Base-by-base conservation (phyloP, 805 yeast genomes). In the Diddensiella santjacobensis region DNA sequence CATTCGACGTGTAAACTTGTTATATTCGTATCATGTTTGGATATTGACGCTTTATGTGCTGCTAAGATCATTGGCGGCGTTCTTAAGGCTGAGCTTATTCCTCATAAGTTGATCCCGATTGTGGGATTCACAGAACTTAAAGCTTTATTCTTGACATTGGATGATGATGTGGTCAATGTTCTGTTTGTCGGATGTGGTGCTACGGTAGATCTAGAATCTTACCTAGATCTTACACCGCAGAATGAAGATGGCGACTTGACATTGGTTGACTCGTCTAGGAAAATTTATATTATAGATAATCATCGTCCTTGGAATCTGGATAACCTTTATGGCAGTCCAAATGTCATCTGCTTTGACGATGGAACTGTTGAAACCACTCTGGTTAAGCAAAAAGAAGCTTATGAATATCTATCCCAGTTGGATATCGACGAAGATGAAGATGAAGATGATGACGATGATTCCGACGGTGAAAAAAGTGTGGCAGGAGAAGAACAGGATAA, bases 241-340 rank as follows among this genome's bases (percentile, higher is more conserved):
- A 62, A 52, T 4, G 60, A 53, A 39, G 65, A 55, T 4, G 66
- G 58, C 30, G 42, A 55, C 20, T 8, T 10, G 42, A 24, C 35
- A 8, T 20, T 45, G 19, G 51, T 50, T 35, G 60, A 60, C 8
- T 22, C 37, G 22, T 58, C 57, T 42, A 74, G 93, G 54, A 79
- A 74, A 48, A 77, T 91, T 2, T 95, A 87, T 59, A 78, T 95
- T 8, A 74, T 93, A 48, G 99, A 93, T 66, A 89, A 96, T 2
- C 93, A 86, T 55, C 71, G 98, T 54, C 99, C 99, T 3, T 93
- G 99, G 98, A 90, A 90, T 66, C 70, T 93, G 54, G 96, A 90
- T 63, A 93, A 93, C 62, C 60, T 93, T 41, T 90, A 86, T 72
- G 96, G 96, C 1, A 82, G 91, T 4, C 79, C 80, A 6, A 74